These are phyloP conservation scores for Thamnidium elegans DNA, from an alignment of 192 early-diverging fungal genomes.

Conservation along the genomic window DNA sequence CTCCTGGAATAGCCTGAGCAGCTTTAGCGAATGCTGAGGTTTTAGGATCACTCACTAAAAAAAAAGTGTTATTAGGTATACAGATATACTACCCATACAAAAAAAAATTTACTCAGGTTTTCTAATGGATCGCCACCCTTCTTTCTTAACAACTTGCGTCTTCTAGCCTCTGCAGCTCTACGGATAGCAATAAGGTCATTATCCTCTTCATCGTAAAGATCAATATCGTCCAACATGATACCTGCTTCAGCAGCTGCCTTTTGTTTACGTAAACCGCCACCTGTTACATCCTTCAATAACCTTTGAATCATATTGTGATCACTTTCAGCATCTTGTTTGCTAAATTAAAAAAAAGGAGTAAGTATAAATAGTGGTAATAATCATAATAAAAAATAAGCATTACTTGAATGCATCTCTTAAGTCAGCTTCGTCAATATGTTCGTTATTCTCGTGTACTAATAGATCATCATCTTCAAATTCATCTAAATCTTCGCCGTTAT, in stretches of 20 bases:
- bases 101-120: constrained; percentile 17
- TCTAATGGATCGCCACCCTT: constrained; percentile 27
- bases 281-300: constrained; percentile 35
- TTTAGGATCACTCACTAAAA: constrained; percentile 25
- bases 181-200: constrained; percentile 32
- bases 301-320: constrained; percentile 33
- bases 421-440: constrained; percentile 24
- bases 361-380: neutral
- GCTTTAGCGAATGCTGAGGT: constrained; percentile 43
- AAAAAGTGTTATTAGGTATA: neutral
- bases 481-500: constrained; percentile 29
- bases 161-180: constrained; percentile 24
- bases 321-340: constrained; percentile 30
- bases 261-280: constrained; percentile 29
- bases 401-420: constrained; percentile 31
- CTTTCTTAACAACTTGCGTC: constrained; percentile 17
- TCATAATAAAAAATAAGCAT: neutral
- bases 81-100: neutral
- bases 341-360: neutral
- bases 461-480: constrained; percentile 39
- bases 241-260: constrained; percentile 26
- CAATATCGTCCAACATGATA: constrained; percentile 29
- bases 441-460: constrained; percentile 25
- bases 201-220: constrained; percentile 30
- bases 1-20: constrained; percentile 17